These are phyloP conservation scores for Candida frijolesensis DNA, from an alignment of 1,139 yeast genomes.

Conservation along the genomic window DNA sequence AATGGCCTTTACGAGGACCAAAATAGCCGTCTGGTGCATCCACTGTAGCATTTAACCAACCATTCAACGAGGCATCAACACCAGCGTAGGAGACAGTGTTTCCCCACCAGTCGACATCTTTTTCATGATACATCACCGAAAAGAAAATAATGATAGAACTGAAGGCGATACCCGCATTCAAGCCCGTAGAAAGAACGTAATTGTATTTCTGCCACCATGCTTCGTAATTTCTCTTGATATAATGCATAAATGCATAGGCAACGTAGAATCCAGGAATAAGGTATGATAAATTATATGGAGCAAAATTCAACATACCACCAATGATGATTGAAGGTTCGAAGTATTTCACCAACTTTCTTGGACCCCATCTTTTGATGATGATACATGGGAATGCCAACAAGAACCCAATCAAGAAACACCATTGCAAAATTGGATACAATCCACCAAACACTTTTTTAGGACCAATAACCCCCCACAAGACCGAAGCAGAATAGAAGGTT, in stretches of 20 bases:
- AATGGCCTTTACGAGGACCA: constrained; percentile 44
- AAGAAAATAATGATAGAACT: constrained; percentile 54
- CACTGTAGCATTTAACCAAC: constrained; percentile 23
- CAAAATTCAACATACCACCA: constrained; percentile 41
- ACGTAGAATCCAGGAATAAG: constrained; percentile 43
- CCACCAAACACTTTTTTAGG: constrained; percentile 57
- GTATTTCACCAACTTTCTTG: constrained; percentile 26
- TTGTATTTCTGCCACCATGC: constrained; percentile 62
- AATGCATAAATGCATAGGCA: constrained; percentile 46
- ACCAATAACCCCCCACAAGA: constrained; percentile 71
- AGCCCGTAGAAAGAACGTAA: constrained; percentile 53
- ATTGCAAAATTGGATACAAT: constrained; percentile 49
- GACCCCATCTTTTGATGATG: constrained; percentile 39
- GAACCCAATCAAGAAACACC: constrained; percentile 59
- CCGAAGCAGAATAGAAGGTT: constrained; percentile 55
- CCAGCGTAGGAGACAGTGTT: constrained; percentile 46
- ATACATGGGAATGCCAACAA: constrained; percentile 45
- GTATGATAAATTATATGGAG: constrained; percentile 55
- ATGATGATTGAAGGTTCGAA: constrained; percentile 48
- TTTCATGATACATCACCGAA: constrained; percentile 48
- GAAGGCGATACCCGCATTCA: constrained; percentile 56
- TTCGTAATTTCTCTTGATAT: constrained; percentile 41
- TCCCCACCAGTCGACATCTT: constrained; percentile 58
- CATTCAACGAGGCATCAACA: constrained; percentile 36
- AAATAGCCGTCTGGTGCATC: constrained; percentile 46